phyloP scores from a whole-genome alignment of 805 yeast genomes.

The Yarrowia phangngaensis region DNA sequence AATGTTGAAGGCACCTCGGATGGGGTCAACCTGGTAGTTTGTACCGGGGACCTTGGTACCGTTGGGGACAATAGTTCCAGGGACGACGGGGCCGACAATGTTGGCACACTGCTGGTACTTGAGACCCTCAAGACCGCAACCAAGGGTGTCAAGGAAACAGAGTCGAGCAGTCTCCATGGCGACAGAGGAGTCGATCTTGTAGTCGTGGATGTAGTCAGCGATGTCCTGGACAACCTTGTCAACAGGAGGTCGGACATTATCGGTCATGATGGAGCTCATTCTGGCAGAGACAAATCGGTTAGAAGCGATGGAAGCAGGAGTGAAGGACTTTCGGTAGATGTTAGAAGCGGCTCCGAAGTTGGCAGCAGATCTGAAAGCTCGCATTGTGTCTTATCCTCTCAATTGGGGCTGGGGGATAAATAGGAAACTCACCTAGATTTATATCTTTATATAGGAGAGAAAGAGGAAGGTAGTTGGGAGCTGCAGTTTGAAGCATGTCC shows the following conservation, averaged over 20 bases:
- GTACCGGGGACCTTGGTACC: conserved; percentile 59
- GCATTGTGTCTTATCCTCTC: conserved; percentile 20
- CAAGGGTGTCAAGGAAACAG: conserved; percentile 55
- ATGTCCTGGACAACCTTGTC: conserved; percentile 51
- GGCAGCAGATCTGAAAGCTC: conserved; percentile 27
- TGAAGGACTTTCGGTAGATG: conserved; percentile 27
- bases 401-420: conserved; percentile 19
- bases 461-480: conserved; percentile 2
- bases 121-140: conserved; percentile 58
- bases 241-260: conserved; percentile 51
- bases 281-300: conserved; percentile 28
- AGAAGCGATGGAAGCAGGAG: conserved; percentile 26
- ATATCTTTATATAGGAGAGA: conserved; percentile 18
- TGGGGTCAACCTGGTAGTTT: conserved; percentile 49
- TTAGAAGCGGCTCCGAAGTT: conserved; percentile 27
- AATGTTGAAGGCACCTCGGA: conserved; percentile 55
- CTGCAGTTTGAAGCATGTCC: background rate
- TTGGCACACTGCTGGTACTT: conserved; percentile 49
- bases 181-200: conserved; percentile 45
- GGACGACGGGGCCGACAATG: conserved; percentile 55
- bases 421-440: conserved; percentile 21
- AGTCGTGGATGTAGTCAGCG: conserved; percentile 50
- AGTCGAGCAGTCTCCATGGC: conserved; percentile 55
- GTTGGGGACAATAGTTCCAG: conserved; percentile 53
- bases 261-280: conserved; percentile 31